phyloP scores from a whole-genome alignment of 768 basidiomycete genomes.

The Filobasidium wieringae region DNA sequence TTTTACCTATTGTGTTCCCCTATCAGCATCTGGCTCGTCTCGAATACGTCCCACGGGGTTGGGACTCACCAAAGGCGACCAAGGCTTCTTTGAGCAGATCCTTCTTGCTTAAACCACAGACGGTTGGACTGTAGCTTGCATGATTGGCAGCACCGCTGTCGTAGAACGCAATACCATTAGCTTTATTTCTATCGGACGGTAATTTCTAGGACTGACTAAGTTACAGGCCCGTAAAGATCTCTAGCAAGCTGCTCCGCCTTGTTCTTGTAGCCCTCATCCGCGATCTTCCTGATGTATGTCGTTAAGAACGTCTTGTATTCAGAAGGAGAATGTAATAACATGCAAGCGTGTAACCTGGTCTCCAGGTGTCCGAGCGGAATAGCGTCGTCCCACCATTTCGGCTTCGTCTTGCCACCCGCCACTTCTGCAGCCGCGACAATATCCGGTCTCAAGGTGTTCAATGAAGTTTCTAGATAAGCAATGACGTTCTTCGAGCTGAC shows the following conservation, averaged over 20 bases:
- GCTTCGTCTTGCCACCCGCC: conserved; percentile 31
- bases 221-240: conserved; percentile 81
- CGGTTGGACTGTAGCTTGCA: conserved; percentile 58
- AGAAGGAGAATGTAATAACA: conserved; percentile 60
- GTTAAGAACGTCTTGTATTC: conserved; percentile 72
- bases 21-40: neutral
- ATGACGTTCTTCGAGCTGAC: conserved; percentile 6
- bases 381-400: conserved; percentile 71
- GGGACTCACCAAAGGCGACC: conserved; percentile 1
- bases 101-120: conserved; percentile 63
- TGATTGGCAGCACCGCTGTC: conserved; percentile 50
- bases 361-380: conserved; percentile 82
- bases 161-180: neutral
- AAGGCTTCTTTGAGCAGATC: conserved; percentile 68
- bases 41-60: neutral
- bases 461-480: conserved; percentile 20
- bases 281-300: conserved; percentile 67
- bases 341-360: conserved; percentile 61
- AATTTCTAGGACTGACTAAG: conserved; percentile 52
- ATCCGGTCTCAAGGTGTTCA: conserved; percentile 22
- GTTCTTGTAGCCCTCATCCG: conserved; percentile 73
- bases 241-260: conserved; percentile 85
- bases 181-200: neutral
- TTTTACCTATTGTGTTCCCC: neutral
- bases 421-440: neutral